A percentile compares a stretch with the other conserved stretches of the same genome.
Conservation (phyloP, 805 yeast species). For the Aciculoconidium aculeatum region DNA sequence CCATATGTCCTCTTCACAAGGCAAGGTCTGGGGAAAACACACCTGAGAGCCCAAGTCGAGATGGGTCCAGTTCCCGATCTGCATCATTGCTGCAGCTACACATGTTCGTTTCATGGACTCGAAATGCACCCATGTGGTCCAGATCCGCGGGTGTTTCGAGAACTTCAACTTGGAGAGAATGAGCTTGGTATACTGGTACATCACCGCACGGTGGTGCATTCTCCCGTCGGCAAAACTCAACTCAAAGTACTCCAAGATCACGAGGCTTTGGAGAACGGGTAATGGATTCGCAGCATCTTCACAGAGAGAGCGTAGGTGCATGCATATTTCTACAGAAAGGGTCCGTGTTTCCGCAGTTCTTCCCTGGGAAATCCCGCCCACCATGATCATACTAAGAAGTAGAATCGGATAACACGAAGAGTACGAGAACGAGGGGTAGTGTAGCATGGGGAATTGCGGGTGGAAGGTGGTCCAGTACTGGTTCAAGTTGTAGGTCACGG, state of each 20-base stretch:
- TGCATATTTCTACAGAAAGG: conserved; percentile 5
- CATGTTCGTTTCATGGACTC: conserved; percentile 30
- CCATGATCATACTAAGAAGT: conserved; percentile 9
- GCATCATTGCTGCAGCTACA: no score
- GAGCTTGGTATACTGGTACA: conserved; percentile 15
- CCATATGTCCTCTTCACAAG: no score
- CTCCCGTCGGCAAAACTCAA: conserved; percentile 6
- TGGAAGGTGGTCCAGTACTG: conserved; percentile 9
- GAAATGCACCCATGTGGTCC: conserved; percentile 31
- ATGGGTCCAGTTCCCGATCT: no score
- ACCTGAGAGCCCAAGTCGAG: no score
- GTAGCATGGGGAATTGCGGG: conserved; percentile 10
- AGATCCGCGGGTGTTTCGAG: conserved; percentile 13
- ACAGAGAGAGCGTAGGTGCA: conserved; percentile 6
- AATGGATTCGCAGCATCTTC: conserved; percentile 10
- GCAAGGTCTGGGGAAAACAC: no score
- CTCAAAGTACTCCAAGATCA: conserved; percentile 9
- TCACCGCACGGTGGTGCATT: conserved; percentile 9
- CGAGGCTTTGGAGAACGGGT: conserved; percentile 10
- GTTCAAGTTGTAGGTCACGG: background rate
- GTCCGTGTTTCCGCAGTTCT: conserved; percentile 5
- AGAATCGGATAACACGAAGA: conserved; percentile 7
- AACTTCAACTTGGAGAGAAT: conserved; percentile 20
- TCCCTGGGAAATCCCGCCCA: conserved; percentile 7
- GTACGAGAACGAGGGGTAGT: conserved; percentile 10